Conservation (phyloP, 1,139 yeast genomes). For the Suhomyces wounanorum region DNA sequence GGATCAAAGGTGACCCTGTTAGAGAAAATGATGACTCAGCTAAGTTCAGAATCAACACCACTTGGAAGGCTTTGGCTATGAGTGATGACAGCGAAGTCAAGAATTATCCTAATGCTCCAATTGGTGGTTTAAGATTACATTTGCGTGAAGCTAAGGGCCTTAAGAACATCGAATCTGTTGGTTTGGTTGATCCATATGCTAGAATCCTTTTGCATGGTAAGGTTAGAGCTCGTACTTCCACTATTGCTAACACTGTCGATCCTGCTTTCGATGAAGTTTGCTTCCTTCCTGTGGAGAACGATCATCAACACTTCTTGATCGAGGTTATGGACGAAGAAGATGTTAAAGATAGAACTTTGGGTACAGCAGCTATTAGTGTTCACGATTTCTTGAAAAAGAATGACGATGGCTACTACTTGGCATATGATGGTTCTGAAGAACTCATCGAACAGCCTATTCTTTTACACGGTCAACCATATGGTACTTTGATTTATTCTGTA, state of each 20-base stretch:
- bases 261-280: conserved; percentile 62
- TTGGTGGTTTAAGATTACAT: conserved; percentile 66
- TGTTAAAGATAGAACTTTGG: conserved; percentile 64
- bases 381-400: conserved; percentile 50
- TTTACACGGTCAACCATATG: conserved; percentile 47
- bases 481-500: conserved; percentile 55
- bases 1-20: conserved; percentile 48
- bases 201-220: conserved; percentile 59
- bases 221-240: conserved; percentile 55
- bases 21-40: conserved; percentile 42
- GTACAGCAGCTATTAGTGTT: conserved; percentile 55
- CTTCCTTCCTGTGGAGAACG: conserved; percentile 64
- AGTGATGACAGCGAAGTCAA: conserved; percentile 52
- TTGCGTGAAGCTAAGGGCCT: conserved; percentile 56
- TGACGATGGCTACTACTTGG: conserved; percentile 47
- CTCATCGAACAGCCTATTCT: conserved; percentile 49
- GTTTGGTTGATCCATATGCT: conserved; percentile 74
- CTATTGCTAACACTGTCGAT: conserved; percentile 54
- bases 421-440: conserved; percentile 54
- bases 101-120: conserved; percentile 52
- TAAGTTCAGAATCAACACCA: conserved; percentile 52
- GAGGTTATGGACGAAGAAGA: conserved; percentile 69
- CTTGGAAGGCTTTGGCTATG: conserved; percentile 73
- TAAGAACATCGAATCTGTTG: conserved; percentile 63
- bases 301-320: conserved; percentile 57